These are phyloP conservation scores for Euphorbia lathyris DNA, from an alignment of 345 rosid genomes.

Conservation along the genomic window DNA sequence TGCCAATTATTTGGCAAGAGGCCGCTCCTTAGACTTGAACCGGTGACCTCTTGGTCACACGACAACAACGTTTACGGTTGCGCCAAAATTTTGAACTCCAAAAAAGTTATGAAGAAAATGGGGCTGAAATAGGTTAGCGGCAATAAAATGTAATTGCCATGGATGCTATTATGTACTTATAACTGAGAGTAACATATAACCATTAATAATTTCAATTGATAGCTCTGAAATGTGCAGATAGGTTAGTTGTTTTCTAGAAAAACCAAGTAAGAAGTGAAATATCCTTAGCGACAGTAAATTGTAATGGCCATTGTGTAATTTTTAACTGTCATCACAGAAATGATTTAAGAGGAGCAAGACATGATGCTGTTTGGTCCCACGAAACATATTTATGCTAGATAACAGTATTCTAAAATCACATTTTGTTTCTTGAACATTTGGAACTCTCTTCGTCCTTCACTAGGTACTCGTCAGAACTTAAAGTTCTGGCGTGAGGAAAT, in stretches of 20 bases:
- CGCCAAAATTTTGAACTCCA: neutral
- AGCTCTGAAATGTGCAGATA: neutral
- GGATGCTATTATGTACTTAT: neutral
- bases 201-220: neutral
- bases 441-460: neutral
- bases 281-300: neutral
- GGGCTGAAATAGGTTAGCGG: neutral
- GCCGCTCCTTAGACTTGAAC: no score
- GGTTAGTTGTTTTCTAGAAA: neutral
- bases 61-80: no score
- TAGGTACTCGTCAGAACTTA: no score
- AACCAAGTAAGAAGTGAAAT: neutral
- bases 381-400: neutral
- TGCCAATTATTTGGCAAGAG: no score
- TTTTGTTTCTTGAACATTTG: neutral
- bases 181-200: neutral
- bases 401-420: neutral
- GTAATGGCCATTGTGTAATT: neutral
- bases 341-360: neutral
- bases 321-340: neutral
- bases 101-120: neutral
- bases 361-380: neutral
- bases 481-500: no score
- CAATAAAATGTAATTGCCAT: neutral
- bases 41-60: no score